Evolutionary conservation across 2,329 filamentous ascomycete genomes (phyloP), one percentile per base, ranked within the genome.

Genomic region (Colletotrichum incanum): DNA sequence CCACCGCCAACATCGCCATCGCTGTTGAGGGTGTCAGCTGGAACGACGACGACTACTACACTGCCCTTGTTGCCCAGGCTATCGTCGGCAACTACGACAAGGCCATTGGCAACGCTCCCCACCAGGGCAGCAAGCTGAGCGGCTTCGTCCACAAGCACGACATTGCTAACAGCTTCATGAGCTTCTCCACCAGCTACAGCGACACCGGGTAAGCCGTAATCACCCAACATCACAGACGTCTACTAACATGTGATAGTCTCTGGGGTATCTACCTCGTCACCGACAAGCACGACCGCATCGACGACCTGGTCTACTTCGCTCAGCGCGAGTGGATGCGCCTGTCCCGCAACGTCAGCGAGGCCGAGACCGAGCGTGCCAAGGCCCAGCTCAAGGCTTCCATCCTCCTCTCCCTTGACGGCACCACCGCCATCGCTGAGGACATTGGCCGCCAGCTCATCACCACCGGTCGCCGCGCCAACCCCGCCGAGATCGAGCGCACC

Each of bases 51-150:
- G 96, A 98, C 86, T 99, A 99, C 91, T 99, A 98, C 89, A 98
- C 96, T 78, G 97, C 94, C 74, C 90, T 99, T 70, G 96, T 99
- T 77, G 94, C 96, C 71, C 96, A 99, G 89, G 96, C 96, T 79
- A 98, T 99, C 79, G 95, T 99, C 77, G 96, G 96, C 82, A 99
- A 99, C 92, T 99, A 97, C 92, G 96, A 99, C 88, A 96, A 96
- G 86, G 94, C 96, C 78, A 96, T 98, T 92, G 96, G 97, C 82
- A 98, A 96, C 85, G 96, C 96, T 73, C 93, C 95, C 76, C 96
- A 98, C 88, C 93, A 98, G 82, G 96, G 97, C 80, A 98, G 95
- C 93, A 98, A 97, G 90, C 94, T 99, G 79, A 98, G 94, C 88
- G 92, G 93, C 76, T 94, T 96, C 80, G 93, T 99, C 77, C 94